Evolutionary conservation across 495 filamentous ascomycete genomes (phyloP), one percentile per base, ranked within the genome.

Genomic region (Parathielavia hyrcaniae): DNA sequence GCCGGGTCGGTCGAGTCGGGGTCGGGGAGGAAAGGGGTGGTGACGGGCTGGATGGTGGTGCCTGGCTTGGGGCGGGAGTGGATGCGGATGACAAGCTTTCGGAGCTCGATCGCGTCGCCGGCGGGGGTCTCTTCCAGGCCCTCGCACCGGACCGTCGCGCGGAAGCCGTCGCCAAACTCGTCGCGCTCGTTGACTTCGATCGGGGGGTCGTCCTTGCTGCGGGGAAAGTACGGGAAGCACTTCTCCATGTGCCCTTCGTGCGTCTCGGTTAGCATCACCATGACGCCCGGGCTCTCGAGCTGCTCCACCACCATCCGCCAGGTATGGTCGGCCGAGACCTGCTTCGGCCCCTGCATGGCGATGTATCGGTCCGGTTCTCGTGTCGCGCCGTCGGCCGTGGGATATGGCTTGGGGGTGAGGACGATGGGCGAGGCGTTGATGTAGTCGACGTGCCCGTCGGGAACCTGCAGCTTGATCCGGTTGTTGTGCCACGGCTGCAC

Each of bases 251-350:
- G 83, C 3, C 78, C 74, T 69, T 96, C 92, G 59, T 88, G 83
- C 0, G 89, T 95, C 67, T 91, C 88, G 20, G 92, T 97, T 60
- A 97, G 81, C 95, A 97, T 97, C 32, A 97, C 86, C 51, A 99
- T 86, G 22, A 99, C 90, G 2, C 83, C 89, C 0, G 89, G 85
- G 38, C 84, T 84, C 22, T 79, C 71, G 23, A 84, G 85, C 72
- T 97, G 90, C 56, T 95, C 85, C 72, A 89, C 89, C 30, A 96
- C 76, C 93, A 99, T 99, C 61, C 93, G 89, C 90, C 92, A 99
- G 44, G 95, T 87, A 65, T 96, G 88, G 61, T 84, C 79, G 39
- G 84, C 76, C 5, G 80, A 82, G 8, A 79, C 76, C 60, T 78
- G 69, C 69, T 91, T 97, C 1, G 93, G 93, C 10, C 91, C 92